Evolutionary conservation across 2,329 filamentous ascomycete species (phyloP).

Genomic region (Sporothrix phasma): DNA sequence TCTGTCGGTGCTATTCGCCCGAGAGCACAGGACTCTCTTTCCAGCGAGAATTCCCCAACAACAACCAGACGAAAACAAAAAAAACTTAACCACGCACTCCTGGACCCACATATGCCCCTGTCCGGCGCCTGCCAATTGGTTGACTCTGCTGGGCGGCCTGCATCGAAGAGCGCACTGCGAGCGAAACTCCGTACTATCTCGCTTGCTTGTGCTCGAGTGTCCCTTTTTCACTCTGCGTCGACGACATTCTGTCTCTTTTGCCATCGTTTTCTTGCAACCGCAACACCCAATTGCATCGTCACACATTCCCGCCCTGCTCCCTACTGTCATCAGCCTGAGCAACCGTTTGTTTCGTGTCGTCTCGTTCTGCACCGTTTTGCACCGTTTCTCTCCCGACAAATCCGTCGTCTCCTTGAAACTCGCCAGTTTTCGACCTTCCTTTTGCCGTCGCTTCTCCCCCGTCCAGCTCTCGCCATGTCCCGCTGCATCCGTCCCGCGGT

Average conservation of each 20-base stretch:
- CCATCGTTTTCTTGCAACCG: constrained; percentile 4
- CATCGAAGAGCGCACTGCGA: background rate
- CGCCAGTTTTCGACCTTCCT: background rate
- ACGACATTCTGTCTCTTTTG: constrained; percentile 4
- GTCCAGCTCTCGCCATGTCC: constrained; percentile 29
- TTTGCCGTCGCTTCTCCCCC: background rate
- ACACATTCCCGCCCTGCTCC: background rate
- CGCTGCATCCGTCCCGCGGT: constrained; percentile 37
- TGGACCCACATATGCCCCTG: background rate
- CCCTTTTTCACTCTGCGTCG: constrained; percentile 7
- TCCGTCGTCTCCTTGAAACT: background rate
- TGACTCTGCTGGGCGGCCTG: background rate
- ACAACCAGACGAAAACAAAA: constrained; percentile 8
- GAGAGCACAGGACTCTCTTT: constrained; percentile 10
- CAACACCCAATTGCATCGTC: background rate
- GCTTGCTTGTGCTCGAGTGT: background rate
- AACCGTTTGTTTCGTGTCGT: background rate
- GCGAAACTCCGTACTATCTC: constrained; percentile 3
- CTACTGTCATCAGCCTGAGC: background rate
- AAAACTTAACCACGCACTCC: constrained; percentile 11
- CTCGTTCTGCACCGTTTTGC: background rate
- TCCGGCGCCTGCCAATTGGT: constrained; percentile 5
- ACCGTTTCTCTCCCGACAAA: background rate
- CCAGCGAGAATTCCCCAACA: constrained; percentile 14
- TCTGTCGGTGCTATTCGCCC: constrained; percentile 15